Conservation (phyloP, 495 filamentous ascomycete genomes). For the Penicillium waksmanii region DNA sequence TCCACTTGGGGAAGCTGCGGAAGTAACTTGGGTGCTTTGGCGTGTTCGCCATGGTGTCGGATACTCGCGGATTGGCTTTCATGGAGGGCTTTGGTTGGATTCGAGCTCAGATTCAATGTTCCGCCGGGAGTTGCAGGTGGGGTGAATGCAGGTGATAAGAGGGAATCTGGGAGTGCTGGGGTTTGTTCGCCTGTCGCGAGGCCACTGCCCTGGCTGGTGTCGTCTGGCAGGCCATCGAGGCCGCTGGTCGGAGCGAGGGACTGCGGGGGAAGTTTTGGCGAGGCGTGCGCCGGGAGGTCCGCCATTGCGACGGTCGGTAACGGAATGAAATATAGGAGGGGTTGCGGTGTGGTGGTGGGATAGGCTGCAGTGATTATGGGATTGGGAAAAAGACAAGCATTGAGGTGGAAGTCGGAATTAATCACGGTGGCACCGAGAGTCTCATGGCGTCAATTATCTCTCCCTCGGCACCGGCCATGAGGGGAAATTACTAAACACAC, state of each 20-base stretch:
- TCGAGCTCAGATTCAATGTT: conserved; percentile 45
- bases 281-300: conserved; percentile 55
- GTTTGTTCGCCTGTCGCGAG: conserved; percentile 33
- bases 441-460: conserved; percentile 25
- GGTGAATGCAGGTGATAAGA: conserved; percentile 78
- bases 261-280: conserved; percentile 53
- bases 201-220: conserved; percentile 30
- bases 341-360: neutral
- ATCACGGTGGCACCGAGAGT: conserved; percentile 12
- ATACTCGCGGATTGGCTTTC: conserved; percentile 33
- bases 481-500: neutral
- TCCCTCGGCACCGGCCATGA: conserved; percentile 6
- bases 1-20: conserved; percentile 71
- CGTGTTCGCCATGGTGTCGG: conserved; percentile 42
- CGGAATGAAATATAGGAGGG: neutral
- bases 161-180: conserved; percentile 50
- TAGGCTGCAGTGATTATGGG: neutral
- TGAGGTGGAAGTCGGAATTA: neutral
- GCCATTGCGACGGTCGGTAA: conserved; percentile 43
- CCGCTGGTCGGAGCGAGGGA: conserved; percentile 26
- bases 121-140: conserved; percentile 75
- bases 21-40: conserved; percentile 68
- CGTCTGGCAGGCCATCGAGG: conserved; percentile 21
- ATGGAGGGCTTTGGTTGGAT: conserved; percentile 46
- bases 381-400: conserved; percentile 11